These are phyloP conservation scores for Adansonia madagascariensis DNA, from an alignment of 441 rosid genomes.

Conservation along the genomic window DNA sequence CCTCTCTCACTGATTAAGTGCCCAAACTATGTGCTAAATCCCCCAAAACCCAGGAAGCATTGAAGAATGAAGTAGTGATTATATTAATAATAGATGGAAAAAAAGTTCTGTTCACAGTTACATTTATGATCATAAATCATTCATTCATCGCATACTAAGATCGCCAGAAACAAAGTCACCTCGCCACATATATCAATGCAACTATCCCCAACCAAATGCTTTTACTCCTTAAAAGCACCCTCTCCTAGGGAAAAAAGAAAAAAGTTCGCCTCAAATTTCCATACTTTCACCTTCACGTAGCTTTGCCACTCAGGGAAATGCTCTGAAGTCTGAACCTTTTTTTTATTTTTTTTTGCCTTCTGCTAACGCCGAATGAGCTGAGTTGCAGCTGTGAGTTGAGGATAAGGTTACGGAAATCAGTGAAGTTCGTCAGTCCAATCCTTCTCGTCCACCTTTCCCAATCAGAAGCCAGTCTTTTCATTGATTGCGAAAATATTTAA, in stretches of 20 bases:
- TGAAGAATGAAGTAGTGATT: slow-evolving; percentile 25
- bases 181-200: slow-evolving; percentile 22
- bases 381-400: slow-evolving; percentile 30
- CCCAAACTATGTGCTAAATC: no score
- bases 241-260: slow-evolving; percentile 17
- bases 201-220: slow-evolving; percentile 22
- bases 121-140: background rate
- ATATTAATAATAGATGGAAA: background rate
- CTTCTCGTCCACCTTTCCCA: slow-evolving; percentile 40
- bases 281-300: background rate
- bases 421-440: slow-evolving; percentile 43
- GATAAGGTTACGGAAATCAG: slow-evolving; percentile 60
- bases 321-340: background rate
- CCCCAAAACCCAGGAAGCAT: slow-evolving; percentile 42
- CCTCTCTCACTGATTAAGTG: no score
- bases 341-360: background rate
- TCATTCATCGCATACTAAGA: background rate
- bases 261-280: slow-evolving; percentile 11
- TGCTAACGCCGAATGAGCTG: slow-evolving; percentile 35
- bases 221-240: slow-evolving; percentile 22
- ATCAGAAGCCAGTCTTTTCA: slow-evolving; percentile 36
- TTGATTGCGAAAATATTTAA: background rate
- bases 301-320: background rate
- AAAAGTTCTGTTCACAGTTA: slow-evolving; percentile 32
- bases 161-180: background rate